These are phyloP conservation scores for Trichoderma koningiopsis DNA, from an alignment of 2,329 filamentous ascomycete species.

Conservation along the genomic window DNA sequence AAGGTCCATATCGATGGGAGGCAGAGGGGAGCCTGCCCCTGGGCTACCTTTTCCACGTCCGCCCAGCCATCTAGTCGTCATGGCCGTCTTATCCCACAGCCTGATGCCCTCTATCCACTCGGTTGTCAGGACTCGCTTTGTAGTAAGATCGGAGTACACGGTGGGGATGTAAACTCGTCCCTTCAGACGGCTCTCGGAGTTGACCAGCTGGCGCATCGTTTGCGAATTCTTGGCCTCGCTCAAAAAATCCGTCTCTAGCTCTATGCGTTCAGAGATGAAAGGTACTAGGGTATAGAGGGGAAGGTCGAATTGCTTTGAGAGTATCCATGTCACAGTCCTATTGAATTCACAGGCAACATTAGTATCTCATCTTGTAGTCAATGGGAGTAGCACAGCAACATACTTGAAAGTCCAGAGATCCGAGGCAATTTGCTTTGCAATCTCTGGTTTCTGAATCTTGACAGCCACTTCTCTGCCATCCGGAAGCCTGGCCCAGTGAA, in stretches of 20 bases:
- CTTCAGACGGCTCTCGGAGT: slow-evolving; percentile 72
- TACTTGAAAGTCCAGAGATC: slow-evolving; percentile 94
- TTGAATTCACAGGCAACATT: neutral
- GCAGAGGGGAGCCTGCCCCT: slow-evolving; percentile 70
- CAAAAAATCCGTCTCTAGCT: slow-evolving; percentile 90
- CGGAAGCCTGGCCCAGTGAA: slow-evolving; percentile 85
- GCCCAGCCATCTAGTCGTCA: slow-evolving; percentile 77
- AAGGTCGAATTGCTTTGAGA: slow-evolving; percentile 88
- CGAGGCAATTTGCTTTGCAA: slow-evolving; percentile 86
- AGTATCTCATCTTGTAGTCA: neutral
- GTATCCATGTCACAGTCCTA: slow-evolving; percentile 77
- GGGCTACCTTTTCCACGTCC: slow-evolving; percentile 75
- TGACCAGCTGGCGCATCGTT: slow-evolving; percentile 77
- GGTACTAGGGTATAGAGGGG: slow-evolving; percentile 89
- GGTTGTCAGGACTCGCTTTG: slow-evolving; percentile 82
- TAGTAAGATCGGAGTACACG: slow-evolving; percentile 80
- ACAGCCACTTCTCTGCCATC: slow-evolving; percentile 92
- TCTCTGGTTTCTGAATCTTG: slow-evolving; percentile 96
- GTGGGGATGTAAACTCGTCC: slow-evolving; percentile 85
- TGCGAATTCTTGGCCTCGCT: slow-evolving; percentile 90
- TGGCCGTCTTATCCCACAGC: slow-evolving; percentile 86
- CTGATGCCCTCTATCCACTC: slow-evolving; percentile 97
- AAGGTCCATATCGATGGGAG: slow-evolving; percentile 49
- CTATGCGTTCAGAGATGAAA: slow-evolving; percentile 88
- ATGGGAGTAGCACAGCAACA: slow-evolving; percentile 34